A percentile compares a stretch with the other conserved stretches of the same genome.
Evolutionary conservation across 768 basidiomycete genomes (phyloP).

Genomic region (Termitomyces sp.): DNA sequence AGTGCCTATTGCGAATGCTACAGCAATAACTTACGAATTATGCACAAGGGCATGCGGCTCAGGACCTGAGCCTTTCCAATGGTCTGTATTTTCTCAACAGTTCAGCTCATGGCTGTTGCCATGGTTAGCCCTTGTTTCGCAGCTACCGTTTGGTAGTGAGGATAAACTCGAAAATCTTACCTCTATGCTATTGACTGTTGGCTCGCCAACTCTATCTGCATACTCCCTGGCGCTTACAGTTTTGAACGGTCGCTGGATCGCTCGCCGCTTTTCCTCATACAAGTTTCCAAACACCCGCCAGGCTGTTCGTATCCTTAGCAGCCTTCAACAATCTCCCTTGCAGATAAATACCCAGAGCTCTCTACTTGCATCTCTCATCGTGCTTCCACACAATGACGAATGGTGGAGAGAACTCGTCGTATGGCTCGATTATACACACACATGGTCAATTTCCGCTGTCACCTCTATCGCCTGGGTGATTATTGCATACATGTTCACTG

Average conservation of each 20-base stretch:
- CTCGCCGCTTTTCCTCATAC: conserved; percentile 24
- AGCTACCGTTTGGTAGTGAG: conserved; percentile 44
- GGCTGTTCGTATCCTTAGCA: conserved; percentile 31
- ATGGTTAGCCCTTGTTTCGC: conserved; percentile 44
- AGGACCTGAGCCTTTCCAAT: conserved; percentile 23
- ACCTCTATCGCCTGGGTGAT: conserved; percentile 41
- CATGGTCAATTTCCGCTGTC: conserved; percentile 35
- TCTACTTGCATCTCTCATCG: conserved; percentile 36
- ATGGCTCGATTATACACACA: conserved; percentile 31
- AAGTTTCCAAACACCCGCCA: conserved; percentile 26
- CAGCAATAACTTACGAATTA: conserved; percentile 26
- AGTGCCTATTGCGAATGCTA: conserved; percentile 19
- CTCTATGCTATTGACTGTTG: conserved; percentile 39
- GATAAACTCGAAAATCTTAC: conserved; percentile 38
- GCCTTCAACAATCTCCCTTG: conserved; percentile 41
- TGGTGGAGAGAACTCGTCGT: conserved; percentile 36
- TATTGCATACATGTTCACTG: conserved; percentile 38
- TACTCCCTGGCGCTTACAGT: conserved; percentile 42
- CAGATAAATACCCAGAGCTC: conserved; percentile 21
- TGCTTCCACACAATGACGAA: conserved; percentile 36
- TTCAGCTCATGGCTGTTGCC: conserved; percentile 45
- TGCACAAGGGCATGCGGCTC: conserved; percentile 25
- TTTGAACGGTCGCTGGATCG: conserved; percentile 41
- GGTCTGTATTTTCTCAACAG: conserved; percentile 33
- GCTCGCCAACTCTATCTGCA: conserved; percentile 40